Evolutionary conservation across 306 rosid genomes (phyloP), one percentile per base, ranked within the genome.

Genomic region (Canavalia gladiata): DNA sequence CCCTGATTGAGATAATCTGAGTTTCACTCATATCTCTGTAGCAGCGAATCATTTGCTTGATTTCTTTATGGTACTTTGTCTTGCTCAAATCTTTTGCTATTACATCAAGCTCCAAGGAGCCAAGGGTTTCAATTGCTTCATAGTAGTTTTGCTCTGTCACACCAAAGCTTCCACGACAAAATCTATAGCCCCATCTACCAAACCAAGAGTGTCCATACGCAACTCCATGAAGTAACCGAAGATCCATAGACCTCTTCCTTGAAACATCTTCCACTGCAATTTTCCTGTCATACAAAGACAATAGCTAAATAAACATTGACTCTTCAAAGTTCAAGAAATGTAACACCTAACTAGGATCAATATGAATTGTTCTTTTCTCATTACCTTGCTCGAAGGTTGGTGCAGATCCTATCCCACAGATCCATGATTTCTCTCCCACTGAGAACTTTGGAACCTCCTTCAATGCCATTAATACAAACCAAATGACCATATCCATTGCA

Each of bases 171-270:
- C 97, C 97, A 4, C 89, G 93, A 63, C 84, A 83, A 55, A 95
- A 92, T 46, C 72, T 82, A 74, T 95, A 95, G 1, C 92, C 97
- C 98, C 98, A 95, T 70, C 97, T 85, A 25, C 97, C 97, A 35
- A 94, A 94, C 98, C 98, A 94, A 12, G 95, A 87, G 81, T 94
- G 97, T 5, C 91, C 91, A 69, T 94, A 92, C 10, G 98, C 97
- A 41, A 94, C 91, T 56, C 98, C 98, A 70, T 94, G 92, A 28
- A 94, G 92, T 31, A 94, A 82, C 46, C 98, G 91, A 55, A 95
- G 97, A 74, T 92, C 95, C 97, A 95, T 92, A 0, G 85, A 77
- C 45, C 94, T 83, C 74, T 95, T 95, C 88, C 88, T 86, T 11
- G 95, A 89, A 9, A 77, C 29, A 87, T 95, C 98, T 77, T 89